These are phyloP conservation scores for Coemansia sp. DNA, from an alignment of 192 early-diverging fungal species.

Conservation along the genomic window DNA sequence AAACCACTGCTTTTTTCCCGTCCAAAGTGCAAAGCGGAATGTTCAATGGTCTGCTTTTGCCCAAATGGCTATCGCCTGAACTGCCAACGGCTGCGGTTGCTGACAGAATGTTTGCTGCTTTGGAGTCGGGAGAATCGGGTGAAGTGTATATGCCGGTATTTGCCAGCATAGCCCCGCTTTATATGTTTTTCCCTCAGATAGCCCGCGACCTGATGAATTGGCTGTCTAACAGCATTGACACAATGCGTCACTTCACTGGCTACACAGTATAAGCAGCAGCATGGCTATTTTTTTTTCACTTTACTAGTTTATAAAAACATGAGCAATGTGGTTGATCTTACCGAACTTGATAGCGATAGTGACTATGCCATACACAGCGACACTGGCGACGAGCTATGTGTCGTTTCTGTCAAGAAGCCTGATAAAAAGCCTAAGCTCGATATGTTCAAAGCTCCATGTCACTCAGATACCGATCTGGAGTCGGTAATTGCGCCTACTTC, in stretches of 20 bases:
- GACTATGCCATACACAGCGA: constrained; percentile 5
- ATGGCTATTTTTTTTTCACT: too few species aligned
- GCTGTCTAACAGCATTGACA: constrained; percentile 24
- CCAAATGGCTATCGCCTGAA: constrained; percentile 61
- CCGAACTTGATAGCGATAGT: constrained; percentile 13
- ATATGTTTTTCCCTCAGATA: constrained; percentile 18
- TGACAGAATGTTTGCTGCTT: constrained; percentile 54
- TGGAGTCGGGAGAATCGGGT: constrained; percentile 55
- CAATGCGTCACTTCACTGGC: constrained; percentile 38
- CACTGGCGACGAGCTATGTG: constrained; percentile 11
- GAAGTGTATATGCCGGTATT: constrained; percentile 50
- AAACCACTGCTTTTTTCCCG: constrained; percentile 63
- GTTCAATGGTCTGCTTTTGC: constrained; percentile 65
- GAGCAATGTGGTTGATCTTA: constrained; percentile 23
- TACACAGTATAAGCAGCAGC: background rate
- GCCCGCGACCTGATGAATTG: constrained; percentile 17
- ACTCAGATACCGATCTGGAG: background rate
- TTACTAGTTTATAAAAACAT: background rate
- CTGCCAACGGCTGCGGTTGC: constrained; percentile 60
- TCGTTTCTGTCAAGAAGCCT: background rate
- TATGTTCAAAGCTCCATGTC: background rate
- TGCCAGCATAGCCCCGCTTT: constrained; percentile 23
- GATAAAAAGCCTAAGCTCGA: constrained; percentile 16
- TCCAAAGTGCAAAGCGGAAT: constrained; percentile 70
- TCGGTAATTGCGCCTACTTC: constrained; percentile 30